Evolutionary conservation across 108 stramenopile species (phyloP), one percentile per base, ranked within the genome.

Genomic region (Pseudonitzschia multistriata): DNA sequence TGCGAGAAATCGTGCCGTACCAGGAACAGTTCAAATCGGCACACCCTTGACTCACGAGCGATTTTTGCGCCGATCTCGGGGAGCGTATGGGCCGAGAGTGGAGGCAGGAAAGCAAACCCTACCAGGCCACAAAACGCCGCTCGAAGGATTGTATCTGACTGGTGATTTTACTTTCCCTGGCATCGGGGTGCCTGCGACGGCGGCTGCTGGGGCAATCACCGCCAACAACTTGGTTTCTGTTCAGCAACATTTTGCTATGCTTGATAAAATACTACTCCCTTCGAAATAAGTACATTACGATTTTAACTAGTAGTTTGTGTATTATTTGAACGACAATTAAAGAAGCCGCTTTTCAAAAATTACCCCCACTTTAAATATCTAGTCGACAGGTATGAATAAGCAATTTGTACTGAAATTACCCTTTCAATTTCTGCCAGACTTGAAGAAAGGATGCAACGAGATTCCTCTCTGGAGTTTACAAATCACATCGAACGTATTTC

Each of bases 31-130:
- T 15, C 90, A 90, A 66, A 87, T 89, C 15, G 97, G 84, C 14
- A 96, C 94, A 35, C 97, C 97, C 1, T 68, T 96, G 67, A 97
- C 97, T 4, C 97, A 97, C 73, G 94, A 90, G 74, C 79, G 94
- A 40, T 97, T 95, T 75, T 72, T 92, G 37, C 69, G 90, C n/a
- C 79, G 93, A 19, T 74, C 76, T 31, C 42, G 73, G 47, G 69
- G 85, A n/a, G 74, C 78, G 5, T 91, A 91, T 68, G 90, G 88
- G 27, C 83, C 88, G 3, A 59, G 84, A 35, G 87, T 87, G 39
- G 76, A 81, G 52, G 83, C 89, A 11, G 89, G 89, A 2, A 82
- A 83, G 49, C 73, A 77, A 4, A 80, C 79, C 22, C 68, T 89
- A n/a, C 85, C 85, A 5, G 85, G 81, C 24, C 85, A 86, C 69